phyloP scores from a whole-genome alignment of 2,329 filamentous ascomycete species.

The Fusarium anguioides region DNA sequence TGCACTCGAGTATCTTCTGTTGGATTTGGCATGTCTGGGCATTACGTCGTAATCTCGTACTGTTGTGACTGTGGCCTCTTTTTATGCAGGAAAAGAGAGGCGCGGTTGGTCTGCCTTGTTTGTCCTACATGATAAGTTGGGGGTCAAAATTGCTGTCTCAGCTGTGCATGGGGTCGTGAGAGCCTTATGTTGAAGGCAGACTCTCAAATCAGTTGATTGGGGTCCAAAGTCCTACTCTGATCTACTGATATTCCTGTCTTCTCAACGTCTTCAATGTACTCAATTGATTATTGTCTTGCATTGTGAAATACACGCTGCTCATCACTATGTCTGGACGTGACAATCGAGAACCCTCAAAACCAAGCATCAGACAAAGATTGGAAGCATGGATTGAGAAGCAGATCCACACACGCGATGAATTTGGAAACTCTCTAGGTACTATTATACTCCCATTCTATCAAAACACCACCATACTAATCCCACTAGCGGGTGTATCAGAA shows the following conservation, averaged over 20 bases:
- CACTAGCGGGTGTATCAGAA: constrained; percentile 11
- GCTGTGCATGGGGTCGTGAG: not conserved
- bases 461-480: not conserved
- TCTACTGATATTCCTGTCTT: not conserved
- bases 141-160: constrained; percentile 1
- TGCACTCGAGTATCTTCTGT: not conserved
- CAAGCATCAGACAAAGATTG: not conserved
- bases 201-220: not conserved
- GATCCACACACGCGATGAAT: constrained; percentile 19
- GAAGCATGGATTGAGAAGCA: constrained; percentile 13
- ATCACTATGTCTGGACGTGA: constrained; percentile 8
- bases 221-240: not conserved
- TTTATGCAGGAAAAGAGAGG: too few species aligned
- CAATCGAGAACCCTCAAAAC: not conserved
- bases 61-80: not conserved
- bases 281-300: not conserved
- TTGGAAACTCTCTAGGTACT: constrained; percentile 13
- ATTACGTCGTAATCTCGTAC: not conserved
- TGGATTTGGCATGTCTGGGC: not conserved
- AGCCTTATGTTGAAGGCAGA: not conserved
- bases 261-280: too few species aligned
- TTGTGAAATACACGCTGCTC: not conserved
- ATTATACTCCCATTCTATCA: not conserved
- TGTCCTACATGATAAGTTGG: not conserved
- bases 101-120: constrained; percentile 12